Evolutionary conservation across 352 stramenopile species (phyloP).

Genomic region (Phytophthora rubi): DNA sequence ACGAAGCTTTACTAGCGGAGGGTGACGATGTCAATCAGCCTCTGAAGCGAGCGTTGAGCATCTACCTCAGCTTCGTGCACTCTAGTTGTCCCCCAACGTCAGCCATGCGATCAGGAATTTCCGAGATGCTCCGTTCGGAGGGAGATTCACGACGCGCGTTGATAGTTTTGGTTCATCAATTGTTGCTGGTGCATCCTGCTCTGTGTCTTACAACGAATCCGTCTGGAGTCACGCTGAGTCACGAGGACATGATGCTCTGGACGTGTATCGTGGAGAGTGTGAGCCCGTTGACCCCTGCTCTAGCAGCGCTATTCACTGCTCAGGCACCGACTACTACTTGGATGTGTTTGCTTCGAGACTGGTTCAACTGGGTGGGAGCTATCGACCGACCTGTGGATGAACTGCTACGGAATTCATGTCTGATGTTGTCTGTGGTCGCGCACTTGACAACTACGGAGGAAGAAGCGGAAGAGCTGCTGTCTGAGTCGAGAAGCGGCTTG

Average conservation of each 20-base stretch:
- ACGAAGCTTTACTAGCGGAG: constrained; percentile 11
- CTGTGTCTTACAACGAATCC: constrained; percentile 13
- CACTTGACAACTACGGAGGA: constrained; percentile 15
- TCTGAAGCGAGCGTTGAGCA: constrained; percentile 51
- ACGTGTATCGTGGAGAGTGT: constrained; percentile 38
- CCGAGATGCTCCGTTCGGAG: constrained; percentile 51
- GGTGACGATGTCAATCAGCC: constrained; percentile 21
- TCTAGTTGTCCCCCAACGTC: constrained; percentile 18
- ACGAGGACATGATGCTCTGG: constrained; percentile 44
- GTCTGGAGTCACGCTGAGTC: neutral
- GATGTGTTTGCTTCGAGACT: constrained; percentile 35
- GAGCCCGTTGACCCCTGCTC: constrained; percentile 20
- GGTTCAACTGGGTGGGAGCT: constrained; percentile 18
- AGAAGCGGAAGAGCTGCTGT: constrained; percentile 6
- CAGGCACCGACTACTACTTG: constrained; percentile 22
- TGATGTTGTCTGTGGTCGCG: constrained; percentile 32
- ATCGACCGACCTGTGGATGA: constrained; percentile 13
- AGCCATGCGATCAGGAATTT: constrained; percentile 45
- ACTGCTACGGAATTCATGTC: constrained; percentile 29
- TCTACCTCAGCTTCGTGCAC: constrained; percentile 68
- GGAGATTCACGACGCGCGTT: constrained; percentile 29
- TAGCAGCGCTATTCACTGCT: constrained; percentile 24
- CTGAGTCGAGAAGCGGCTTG: constrained; percentile 15
- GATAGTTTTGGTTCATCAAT: constrained; percentile 30
- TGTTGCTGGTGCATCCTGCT: constrained; percentile 20